These are phyloP conservation scores for Fragaria ananassa DNA, from an alignment of 306 rosid genomes.

Conservation along the genomic window DNA sequence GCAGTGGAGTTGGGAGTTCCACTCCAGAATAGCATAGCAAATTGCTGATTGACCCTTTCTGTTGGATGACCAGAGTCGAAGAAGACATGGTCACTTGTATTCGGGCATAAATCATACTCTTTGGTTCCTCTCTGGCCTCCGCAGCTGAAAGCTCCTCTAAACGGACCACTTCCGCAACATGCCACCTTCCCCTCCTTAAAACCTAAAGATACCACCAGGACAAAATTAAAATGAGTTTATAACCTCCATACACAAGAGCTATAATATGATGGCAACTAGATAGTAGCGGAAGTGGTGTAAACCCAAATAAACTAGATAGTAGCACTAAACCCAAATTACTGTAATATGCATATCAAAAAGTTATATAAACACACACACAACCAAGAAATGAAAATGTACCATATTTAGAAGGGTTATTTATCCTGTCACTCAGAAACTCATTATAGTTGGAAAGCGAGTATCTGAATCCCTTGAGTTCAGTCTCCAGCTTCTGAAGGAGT, in stretches of 20 bases:
- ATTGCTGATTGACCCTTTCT: constrained; percentile 20
- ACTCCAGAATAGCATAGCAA: constrained; percentile 37
- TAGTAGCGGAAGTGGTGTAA: background rate
- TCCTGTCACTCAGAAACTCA: constrained; percentile 2
- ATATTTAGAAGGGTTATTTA: constrained; percentile 22
- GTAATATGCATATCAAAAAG: background rate
- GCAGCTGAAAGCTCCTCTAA: constrained; percentile 43
- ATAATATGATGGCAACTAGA: background rate
- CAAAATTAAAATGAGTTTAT: background rate
- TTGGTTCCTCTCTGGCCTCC: constrained; percentile 24
- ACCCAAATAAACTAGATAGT: background rate
- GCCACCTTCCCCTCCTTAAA: constrained; percentile 25
- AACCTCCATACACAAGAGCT: background rate
- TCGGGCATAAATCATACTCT: background rate
- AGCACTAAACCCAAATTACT: background rate
- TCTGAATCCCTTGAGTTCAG: constrained; percentile 26
- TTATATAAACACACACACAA: background rate
- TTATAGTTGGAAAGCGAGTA: constrained; percentile 15
- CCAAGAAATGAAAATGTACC: constrained; percentile 9
- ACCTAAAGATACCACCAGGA: background rate
- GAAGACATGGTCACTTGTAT: background rate
- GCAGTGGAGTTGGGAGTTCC: constrained; percentile 17
- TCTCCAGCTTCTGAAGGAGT: constrained; percentile 13
- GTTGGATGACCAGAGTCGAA: constrained; percentile 35
- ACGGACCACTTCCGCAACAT: constrained; percentile 45